Evolutionary conservation across 2,329 filamentous ascomycete genomes (phyloP).

Genomic region (Epichloe aotearoae): DNA sequence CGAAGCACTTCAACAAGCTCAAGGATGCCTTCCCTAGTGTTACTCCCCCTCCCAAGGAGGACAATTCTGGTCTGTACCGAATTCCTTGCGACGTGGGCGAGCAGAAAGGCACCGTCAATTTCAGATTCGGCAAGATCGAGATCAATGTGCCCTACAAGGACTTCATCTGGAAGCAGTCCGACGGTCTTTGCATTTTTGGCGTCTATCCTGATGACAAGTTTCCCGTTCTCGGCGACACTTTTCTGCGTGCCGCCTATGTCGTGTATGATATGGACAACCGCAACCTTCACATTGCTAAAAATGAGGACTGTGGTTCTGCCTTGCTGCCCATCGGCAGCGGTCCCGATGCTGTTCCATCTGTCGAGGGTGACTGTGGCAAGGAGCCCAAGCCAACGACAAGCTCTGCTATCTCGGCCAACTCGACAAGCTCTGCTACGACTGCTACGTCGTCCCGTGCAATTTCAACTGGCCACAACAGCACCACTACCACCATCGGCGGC

Average conservation of each 20-base stretch:
- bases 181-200: slow-evolving; percentile 28
- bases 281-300: slow-evolving; percentile 23
- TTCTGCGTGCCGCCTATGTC: slow-evolving; percentile 30
- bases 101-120: slow-evolving; percentile 30
- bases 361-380: slow-evolving; percentile 18
- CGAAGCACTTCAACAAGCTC: slow-evolving; percentile 34
- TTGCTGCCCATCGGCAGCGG: slow-evolving; percentile 25
- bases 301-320: slow-evolving; percentile 24
- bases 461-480: background rate
- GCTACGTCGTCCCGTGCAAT: background rate
- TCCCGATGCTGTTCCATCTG: slow-evolving; percentile 22
- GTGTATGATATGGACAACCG: slow-evolving; percentile 29
- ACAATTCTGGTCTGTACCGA: slow-evolving; percentile 28
- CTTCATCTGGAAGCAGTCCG: slow-evolving; percentile 28
- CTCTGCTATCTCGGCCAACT: background rate
- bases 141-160: slow-evolving; percentile 33
- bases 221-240: slow-evolving; percentile 30
- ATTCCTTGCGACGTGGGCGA: slow-evolving; percentile 29
- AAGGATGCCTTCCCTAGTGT: slow-evolving; percentile 24
- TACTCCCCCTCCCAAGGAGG: slow-evolving; percentile 8
- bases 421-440: too few species aligned
- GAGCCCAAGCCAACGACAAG: slow-evolving; percentile 7
- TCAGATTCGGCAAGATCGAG: slow-evolving; percentile 30
- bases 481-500: background rate
- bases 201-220: slow-evolving; percentile 28